Percentiles rank a stretch among this genome's conserved stretches.
Evolutionary conservation across 768 basidiomycete species (phyloP).

Genomic region (Glaciozyma antarctica): DNA sequence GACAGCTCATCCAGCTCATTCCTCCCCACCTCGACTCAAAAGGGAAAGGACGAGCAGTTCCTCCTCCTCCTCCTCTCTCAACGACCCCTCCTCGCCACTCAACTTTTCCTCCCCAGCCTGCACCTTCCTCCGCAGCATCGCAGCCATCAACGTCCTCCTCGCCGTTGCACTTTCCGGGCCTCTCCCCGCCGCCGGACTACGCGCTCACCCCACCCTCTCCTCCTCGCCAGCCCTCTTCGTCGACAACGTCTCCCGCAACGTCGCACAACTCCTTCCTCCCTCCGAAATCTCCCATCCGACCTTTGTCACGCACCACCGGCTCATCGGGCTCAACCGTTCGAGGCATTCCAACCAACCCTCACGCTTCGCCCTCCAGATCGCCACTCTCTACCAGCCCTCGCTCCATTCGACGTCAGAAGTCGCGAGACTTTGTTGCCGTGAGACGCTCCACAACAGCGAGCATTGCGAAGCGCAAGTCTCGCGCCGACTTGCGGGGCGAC

Average conservation of each 20-base stretch:
- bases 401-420: background rate
- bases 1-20: background rate
- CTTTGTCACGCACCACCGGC: background rate
- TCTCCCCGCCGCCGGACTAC: constrained; percentile 8
- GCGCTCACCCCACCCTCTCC: background rate
- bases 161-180: constrained; percentile 3
- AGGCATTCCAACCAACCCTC: constrained; percentile 19
- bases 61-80: background rate
- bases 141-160: no score
- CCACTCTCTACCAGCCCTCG: background rate
- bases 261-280: background rate
- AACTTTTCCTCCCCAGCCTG: constrained; percentile 2
- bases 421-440: constrained; percentile 17
- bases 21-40: background rate
- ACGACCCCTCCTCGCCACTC: background rate
- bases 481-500: constrained; percentile 6
- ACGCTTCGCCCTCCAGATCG: background rate
- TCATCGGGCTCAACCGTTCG: constrained; percentile 1
- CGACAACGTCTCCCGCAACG: background rate
- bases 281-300: constrained; percentile 4
- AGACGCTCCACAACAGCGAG: constrained; percentile 3
- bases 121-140: background rate
- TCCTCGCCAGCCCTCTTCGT: background rate
- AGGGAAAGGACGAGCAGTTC: constrained; percentile 9
- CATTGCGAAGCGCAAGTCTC: background rate